phyloP scores from a whole-genome alignment of 148 eudicot species.

The Beta vulgaris region DNA sequence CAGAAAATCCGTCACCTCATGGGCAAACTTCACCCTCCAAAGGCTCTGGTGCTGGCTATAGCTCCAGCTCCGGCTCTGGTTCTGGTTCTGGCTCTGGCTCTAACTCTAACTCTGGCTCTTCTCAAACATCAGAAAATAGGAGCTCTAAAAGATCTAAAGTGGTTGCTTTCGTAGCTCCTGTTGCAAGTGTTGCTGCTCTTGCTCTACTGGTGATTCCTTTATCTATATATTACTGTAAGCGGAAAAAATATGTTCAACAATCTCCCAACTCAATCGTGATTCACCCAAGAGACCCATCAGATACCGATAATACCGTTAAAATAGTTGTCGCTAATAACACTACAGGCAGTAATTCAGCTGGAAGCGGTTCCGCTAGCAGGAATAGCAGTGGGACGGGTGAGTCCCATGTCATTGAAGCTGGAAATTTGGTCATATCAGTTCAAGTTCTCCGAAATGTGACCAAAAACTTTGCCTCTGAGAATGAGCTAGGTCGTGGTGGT shows the following conservation, averaged over 20 bases:
- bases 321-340: conserved; percentile 56
- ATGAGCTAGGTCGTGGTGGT: conserved; percentile 96
- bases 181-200: conserved; percentile 47
- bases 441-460: conserved; percentile 91
- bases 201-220: conserved; percentile 53
- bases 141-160: conserved; percentile 42
- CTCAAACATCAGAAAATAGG: conserved; percentile 13
- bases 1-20: too few relatives aligned
- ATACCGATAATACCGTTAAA: conserved; percentile 55
- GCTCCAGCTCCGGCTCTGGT: conserved; percentile 18
- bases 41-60: conserved; percentile 9
- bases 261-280: conserved; percentile 63
- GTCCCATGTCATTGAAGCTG: conserved; percentile 82
- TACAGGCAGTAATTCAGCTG: conserved; percentile 42
- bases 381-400: conserved; percentile 44
- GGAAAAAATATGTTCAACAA: conserved; percentile 39
- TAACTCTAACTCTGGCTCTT: conserved; percentile 12
- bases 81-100: conserved; percentile 17
- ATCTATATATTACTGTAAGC: conserved; percentile 46
- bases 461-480: conserved; percentile 75
- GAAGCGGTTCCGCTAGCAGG: conserved; percentile 65
- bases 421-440: conserved; percentile 85
- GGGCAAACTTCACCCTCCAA: conserved; percentile 33
- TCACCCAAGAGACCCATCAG: conserved; percentile 74
- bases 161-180: conserved; percentile 48